Evolutionary conservation across 805 yeast species (phyloP).

Genomic region (Wickerhamia fluorescens): DNA sequence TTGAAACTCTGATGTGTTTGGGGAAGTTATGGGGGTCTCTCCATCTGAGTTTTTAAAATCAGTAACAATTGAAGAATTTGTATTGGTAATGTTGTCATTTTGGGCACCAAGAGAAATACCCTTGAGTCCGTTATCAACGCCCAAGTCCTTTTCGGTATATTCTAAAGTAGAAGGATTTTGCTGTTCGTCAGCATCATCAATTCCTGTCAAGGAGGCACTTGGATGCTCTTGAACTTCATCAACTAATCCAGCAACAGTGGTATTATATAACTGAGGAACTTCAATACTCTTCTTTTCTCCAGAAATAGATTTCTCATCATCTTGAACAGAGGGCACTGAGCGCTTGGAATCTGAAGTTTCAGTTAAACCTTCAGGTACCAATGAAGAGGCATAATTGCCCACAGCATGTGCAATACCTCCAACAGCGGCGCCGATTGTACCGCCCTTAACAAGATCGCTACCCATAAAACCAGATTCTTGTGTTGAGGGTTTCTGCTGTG

Average conservation of each 20-base stretch:
- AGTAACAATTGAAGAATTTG: constrained; percentile 31
- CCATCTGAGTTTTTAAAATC: constrained; percentile 20
- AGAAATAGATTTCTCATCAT: no score
- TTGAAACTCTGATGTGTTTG: constrained; percentile 42
- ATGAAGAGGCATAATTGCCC: no score
- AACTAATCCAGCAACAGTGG: constrained; percentile 10
- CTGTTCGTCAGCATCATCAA: constrained; percentile 11
- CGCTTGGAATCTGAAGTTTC: background rate
- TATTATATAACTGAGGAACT: background rate
- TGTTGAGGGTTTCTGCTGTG: constrained; percentile 4
- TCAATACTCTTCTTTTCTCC: background rate
- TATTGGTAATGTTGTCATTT: constrained; percentile 13
- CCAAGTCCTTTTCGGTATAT: constrained; percentile 1
- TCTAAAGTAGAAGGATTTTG: constrained; percentile 3
- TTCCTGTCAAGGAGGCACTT: constrained; percentile 21
- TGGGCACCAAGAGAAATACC: constrained; percentile 23
- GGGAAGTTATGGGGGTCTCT: constrained; percentile 45
- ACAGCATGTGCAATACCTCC: constrained; percentile 5
- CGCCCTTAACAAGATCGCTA: constrained; percentile 8
- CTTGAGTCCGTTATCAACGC: constrained; percentile 21
- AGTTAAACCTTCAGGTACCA: background rate
- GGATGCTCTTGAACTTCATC: constrained; percentile 24
- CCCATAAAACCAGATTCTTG: constrained; percentile 1
- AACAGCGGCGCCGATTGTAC: constrained; percentile 6
- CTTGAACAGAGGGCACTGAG: no score